Evolutionary conservation across 257 asterid genomes (phyloP), one percentile per base, ranked within the genome.

Genomic region (Jacaranda mimosifolia): DNA sequence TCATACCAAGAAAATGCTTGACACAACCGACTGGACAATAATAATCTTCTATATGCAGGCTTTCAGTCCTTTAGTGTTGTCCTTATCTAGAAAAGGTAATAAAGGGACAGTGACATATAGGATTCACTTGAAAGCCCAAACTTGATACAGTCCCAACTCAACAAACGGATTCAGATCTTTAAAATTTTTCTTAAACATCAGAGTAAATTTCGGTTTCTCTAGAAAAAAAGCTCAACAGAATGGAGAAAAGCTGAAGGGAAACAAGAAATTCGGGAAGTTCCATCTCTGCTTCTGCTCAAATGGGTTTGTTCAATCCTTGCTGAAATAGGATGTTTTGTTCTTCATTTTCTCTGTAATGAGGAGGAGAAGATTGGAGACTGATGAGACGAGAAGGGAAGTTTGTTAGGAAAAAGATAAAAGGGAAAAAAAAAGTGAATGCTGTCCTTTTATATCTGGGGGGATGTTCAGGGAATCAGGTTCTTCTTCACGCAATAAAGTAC

Each of bases 401-500:
- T 81, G 80, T 78, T 73, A 17, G 65, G 70, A 82, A 68, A 63
- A 74, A 66, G 12, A 62, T 19, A 21, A n/a, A 39, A 80, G 63
- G 40, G 60, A 42, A 60, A 73, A 83, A 79, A 84, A 84, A 84
- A 72, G 84, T 72, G 83, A 77, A 59, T 52, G 75, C 10, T 63
- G 84, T 81, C 89, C 87, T 82, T 84, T 81, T 78, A 26, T 76
- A 81, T 72, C 59, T 59, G 82, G 85, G 79, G 58, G 80, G 83
- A 57, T 81, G 88, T 75, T 80, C 85, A 87, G 89, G 77, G 93
- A 88, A 90, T 86, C 91, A 65, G 89, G 85, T 89, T 90, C 96
- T 77, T 81, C 85, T 77, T 80, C 83, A 85, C 83, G 81, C 82
- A 81, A 85, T 70, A 77, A 83, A 86, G 79, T 83, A 63, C 79